A percentile compares a stretch with the other conserved stretches of the same genome.
These are phyloP conservation scores for Cyclocybe aegerita DNA, from an alignment of 768 basidiomycete genomes.

Conservation along the genomic window DNA sequence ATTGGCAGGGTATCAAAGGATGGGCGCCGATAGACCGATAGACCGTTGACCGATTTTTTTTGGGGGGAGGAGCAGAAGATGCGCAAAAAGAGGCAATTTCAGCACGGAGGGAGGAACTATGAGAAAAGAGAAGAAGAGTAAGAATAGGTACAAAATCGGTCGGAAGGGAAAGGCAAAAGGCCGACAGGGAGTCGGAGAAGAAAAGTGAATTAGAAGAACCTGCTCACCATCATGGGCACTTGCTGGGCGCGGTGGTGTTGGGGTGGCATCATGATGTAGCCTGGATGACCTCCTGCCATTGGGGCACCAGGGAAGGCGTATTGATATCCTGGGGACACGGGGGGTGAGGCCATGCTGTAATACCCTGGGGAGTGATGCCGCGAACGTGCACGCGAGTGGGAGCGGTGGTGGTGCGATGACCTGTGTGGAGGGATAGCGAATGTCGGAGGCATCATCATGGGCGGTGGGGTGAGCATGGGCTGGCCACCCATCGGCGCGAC, in stretches of 20 bases:
- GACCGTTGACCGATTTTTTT: not conserved
- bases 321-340: constrained; percentile 22
- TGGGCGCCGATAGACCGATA: not conserved
- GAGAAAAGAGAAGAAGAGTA: constrained; percentile 4
- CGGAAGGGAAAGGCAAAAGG: constrained; percentile 1
- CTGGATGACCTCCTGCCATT: constrained; percentile 12
- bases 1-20: constrained; percentile 1
- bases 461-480: constrained; percentile 18
- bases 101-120: constrained; percentile 5
- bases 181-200: not conserved
- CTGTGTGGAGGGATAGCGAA: constrained; percentile 11
- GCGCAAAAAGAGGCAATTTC: constrained; percentile 11
- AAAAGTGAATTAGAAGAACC: constrained; percentile 2
- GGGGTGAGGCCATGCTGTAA: constrained; percentile 19
- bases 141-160: constrained; percentile 1
- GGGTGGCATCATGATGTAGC: constrained; percentile 24
- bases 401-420: constrained; percentile 15
- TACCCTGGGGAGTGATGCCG: constrained; percentile 18
- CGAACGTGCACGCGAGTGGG: constrained; percentile 10
- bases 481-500: not conserved
- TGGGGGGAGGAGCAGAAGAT: not conserved
- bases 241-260: constrained; percentile 10
- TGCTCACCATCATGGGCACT: constrained; percentile 24
- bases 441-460: constrained; percentile 17
- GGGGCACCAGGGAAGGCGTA: constrained; percentile 13